Base-by-base conservation (phyloP, 257 asterid genomes). In the Nicotiana benthamiana region DNA sequence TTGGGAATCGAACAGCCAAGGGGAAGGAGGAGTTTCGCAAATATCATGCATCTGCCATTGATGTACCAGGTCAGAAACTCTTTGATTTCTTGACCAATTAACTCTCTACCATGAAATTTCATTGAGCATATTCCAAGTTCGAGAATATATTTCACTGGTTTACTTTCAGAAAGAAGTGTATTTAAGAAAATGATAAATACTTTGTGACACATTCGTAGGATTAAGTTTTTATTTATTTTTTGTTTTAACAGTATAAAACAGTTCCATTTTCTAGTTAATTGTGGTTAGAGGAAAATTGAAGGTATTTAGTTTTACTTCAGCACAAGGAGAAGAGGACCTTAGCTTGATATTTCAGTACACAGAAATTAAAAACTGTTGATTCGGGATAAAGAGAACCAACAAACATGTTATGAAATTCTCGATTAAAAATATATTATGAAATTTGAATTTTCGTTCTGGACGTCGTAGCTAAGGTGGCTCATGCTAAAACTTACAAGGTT, bases 1-100 rank as follows among this genome's bases (percentile, higher is more conserved):
- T 95, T 66, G 99, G 99, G 56, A 92, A 89, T 75, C 99, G 97
- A 28, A 87, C 98, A 10, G 87, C 93, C 80, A 92, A 95, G 92
- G 99, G 99, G 20, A 92, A 86, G 86, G 99, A 93, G 84, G 99
- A 95, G 22, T 95, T 95, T 70, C 89, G 95, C 6, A 95, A 89
- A 80, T 95, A 93, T 84, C 97, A 90, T 72, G 94, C 97, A 85
- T 83, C 99, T 28, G 99, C 97, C 59, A 93, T 95, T 82, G 97
- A 92, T 84, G 98, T 95, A 83, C 98, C 99, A 72, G 98, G 98
- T 94, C 81, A 83, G 89, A 67, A 79, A 74, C 75, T 48, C 68
- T 57, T 83, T 18, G 43, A 32, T 72, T 28, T 75, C 65, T 46
- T 22, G 24, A 12, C 40, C 22, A 46, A 4, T 75, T 40, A 9